Percentiles rank a stretch among this genome's conserved stretches.
These are phyloP conservation scores for Mycena filopes DNA, from an alignment of 768 basidiomycete species.

Conservation along the genomic window DNA sequence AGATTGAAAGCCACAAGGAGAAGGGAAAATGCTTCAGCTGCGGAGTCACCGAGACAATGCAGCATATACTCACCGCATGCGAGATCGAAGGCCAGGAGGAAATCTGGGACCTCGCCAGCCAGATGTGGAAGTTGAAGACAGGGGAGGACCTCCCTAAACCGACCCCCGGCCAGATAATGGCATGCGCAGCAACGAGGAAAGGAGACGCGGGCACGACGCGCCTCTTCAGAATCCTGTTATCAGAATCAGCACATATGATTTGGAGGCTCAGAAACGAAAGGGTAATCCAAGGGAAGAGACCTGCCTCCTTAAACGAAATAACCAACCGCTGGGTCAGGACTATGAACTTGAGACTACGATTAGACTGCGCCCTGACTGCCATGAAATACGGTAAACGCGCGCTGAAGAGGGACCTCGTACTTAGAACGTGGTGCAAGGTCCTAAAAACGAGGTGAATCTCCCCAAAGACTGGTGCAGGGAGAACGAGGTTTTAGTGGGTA, in stretches of 20 bases:
- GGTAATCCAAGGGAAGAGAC: not conserved
- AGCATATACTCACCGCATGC: no score
- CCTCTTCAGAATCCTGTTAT: slow-evolving; percentile 21
- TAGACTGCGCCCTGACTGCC: no score
- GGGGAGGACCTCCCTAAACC: not conserved
- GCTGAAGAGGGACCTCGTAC: not conserved
- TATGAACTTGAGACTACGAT: no score
- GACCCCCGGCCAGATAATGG: slow-evolving; percentile 14
- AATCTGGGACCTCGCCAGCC: no score
- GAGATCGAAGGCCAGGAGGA: no score
- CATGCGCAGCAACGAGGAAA: slow-evolving; percentile 8
- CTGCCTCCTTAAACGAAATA: not conserved
- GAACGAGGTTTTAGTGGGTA: slow-evolving; percentile 1
- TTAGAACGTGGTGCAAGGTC: not conserved
- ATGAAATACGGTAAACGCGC: not conserved
- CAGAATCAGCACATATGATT: slow-evolving; percentile 24
- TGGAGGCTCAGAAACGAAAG: slow-evolving; percentile 19
- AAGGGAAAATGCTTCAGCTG: no score
- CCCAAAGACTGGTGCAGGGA: not conserved
- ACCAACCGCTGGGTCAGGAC: not conserved
- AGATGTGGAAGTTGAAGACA: slow-evolving; percentile 14
- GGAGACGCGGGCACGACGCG: not conserved
- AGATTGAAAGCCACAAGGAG: no score
- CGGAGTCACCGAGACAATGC: no score
- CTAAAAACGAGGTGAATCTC: not conserved